Evolutionary conservation across 495 filamentous ascomycete genomes (phyloP).

Genomic region (Penicillium atrosanguineum): DNA sequence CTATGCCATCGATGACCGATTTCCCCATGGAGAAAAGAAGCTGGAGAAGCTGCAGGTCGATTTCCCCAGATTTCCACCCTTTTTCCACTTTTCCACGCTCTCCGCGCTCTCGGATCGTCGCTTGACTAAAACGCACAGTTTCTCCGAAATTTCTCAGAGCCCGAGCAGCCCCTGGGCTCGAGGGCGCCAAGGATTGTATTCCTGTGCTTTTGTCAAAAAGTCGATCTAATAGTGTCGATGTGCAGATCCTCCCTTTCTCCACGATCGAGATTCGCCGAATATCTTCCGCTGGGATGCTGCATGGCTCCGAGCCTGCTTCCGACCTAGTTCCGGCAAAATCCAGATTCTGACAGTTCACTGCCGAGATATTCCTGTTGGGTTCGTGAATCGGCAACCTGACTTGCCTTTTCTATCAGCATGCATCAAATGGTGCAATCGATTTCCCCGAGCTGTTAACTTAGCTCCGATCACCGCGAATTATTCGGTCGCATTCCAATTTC

Average conservation of each 20-base stretch:
- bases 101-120: neutral
- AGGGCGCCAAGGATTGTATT: no score
- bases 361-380: neutral
- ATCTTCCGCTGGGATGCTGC: slow-evolving; percentile 12
- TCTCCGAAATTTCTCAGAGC: slow-evolving; percentile 23
- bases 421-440: neutral
- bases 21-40: slow-evolving; percentile 19
- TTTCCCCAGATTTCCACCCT: slow-evolving; percentile 13
- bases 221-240: neutral
- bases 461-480: neutral
- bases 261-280: slow-evolving; percentile 18
- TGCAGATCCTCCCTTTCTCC: neutral
- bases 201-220: neutral
- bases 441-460: slow-evolving; percentile 12
- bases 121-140: slow-evolving; percentile 6
- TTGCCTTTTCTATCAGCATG: neutral
- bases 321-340: slow-evolving; percentile 16
- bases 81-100: slow-evolving; percentile 1
- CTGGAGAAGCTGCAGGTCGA: neutral
- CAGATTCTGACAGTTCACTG: neutral
- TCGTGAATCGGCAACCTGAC: neutral
- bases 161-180: neutral
- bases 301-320: slow-evolving; percentile 15
- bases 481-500: neutral
- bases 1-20: neutral